These are phyloP conservation scores for Flaveria sonorensis DNA, from an alignment of 129 eudicot genomes.

Conservation along the genomic window DNA sequence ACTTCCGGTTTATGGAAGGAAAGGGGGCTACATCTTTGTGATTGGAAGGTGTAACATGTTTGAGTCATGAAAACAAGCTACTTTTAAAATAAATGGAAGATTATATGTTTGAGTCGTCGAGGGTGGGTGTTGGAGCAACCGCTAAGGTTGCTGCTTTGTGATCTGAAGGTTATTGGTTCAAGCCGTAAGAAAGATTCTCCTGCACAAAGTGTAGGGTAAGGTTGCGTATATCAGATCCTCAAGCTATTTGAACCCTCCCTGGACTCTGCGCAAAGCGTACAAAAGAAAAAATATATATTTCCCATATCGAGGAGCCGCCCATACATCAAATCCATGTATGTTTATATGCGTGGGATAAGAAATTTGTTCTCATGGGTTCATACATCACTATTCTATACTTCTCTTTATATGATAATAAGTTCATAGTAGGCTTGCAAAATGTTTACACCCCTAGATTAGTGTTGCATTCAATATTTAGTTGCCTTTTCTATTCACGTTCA, in stretches of 20 bases:
- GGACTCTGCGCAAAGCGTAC: too few species aligned
- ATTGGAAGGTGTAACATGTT: neutral
- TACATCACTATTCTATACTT: neutral
- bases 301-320: neutral
- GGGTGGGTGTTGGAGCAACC: too few species aligned
- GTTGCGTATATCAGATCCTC: too few species aligned
- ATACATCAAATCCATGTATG: slow-evolving; percentile 1
- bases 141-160: too few species aligned
- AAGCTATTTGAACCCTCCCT: too few species aligned
- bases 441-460: slow-evolving; percentile 5
- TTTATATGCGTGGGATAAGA: neutral
- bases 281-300: too few species aligned
- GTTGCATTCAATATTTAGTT: slow-evolving; percentile 9
- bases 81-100: neutral
- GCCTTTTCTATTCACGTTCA: neutral
- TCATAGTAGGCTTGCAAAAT: slow-evolving; percentile 1
- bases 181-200: too few species aligned
- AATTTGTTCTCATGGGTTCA: neutral
- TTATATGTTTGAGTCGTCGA: neutral
- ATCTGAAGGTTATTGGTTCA: too few species aligned
- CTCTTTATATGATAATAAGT: slow-evolving; percentile 6
- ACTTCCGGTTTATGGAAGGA: neutral
- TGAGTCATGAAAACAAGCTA: neutral
- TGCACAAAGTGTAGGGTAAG: too few species aligned
- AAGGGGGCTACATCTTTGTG: neutral